Base-by-base conservation (phyloP, 208 protist genomes). In the Leptomonas seymouri region DNA sequence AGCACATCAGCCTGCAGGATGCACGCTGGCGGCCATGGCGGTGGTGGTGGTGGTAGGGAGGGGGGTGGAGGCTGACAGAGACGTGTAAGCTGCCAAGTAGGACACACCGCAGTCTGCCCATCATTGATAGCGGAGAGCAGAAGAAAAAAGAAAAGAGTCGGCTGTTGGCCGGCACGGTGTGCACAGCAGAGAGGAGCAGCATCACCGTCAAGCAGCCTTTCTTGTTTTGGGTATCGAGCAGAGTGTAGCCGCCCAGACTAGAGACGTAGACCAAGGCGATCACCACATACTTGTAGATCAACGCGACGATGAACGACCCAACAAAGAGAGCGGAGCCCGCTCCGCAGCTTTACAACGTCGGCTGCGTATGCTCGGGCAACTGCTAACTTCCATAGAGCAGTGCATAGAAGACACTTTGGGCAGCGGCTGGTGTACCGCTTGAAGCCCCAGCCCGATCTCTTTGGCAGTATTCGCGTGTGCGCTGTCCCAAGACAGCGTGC, bases 301-400 rank as follows among this genome's bases (percentile, higher is more conserved):
- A 31, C 4, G 84, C 87, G 4, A 64, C 70, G 51, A 90, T 80
- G 64, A 89, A 83, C 21, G 81, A 73, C 8, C 20, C 31, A 68
- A 89, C 81, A 50, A 90, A 63, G 16, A 84, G 87, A 60, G 65
- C 90, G 56, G 64, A 93, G 81, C 14, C 76, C 87, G 69, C 89
- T 78, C 11, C 78, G 79, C 4, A 84, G 84, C 11, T 79, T 67
- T 45, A 44, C 61, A 58, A 81, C 80, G 34, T 65, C n/a, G 62
- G 27, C 67, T 57, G 84, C 87, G 90, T 25, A 71, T 66, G 58
- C 86, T 74, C 6, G 76, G 79, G 59, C 81, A 61, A 28, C 65
- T 79, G 16, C 71, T 67, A 15, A 49, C 45, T 65, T 93, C 84
- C 16, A 88, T 71, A 56, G 78, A 90, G 54, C 83, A 88, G 11